Conservation (phyloP, 192 early-diverging fungal species). For the Entophlyctis helioformis region DNA sequence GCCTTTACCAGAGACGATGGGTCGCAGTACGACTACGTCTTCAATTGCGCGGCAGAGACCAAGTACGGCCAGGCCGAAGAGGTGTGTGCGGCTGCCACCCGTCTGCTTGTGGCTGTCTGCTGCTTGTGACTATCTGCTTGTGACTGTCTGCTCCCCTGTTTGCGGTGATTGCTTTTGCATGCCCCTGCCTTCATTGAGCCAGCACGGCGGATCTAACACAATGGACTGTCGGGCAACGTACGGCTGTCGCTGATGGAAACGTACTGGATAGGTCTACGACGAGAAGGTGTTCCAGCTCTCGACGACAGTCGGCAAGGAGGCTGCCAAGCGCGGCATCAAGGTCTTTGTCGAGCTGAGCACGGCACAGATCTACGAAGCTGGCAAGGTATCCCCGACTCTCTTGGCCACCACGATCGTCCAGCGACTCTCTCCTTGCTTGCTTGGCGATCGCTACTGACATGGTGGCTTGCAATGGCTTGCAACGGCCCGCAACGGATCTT, state of each 20-base stretch:
- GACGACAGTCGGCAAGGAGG: slow-evolving; percentile 69
- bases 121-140: too few relatives aligned
- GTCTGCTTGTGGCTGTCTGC: too few relatives aligned
- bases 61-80: slow-evolving; percentile 80
- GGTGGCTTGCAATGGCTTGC: too few relatives aligned
- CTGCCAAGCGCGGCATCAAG: slow-evolving; percentile 58
- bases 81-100: slow-evolving; percentile 47
- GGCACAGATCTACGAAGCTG: slow-evolving; percentile 78
- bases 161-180: too few relatives aligned
- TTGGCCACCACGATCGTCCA: neutral
- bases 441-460: too few relatives aligned
- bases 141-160: too few relatives aligned
- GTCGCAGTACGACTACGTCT: slow-evolving; percentile 74
- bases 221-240: too few relatives aligned
- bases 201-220: too few relatives aligned
- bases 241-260: neutral
- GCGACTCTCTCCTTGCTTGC: neutral
- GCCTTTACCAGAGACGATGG: slow-evolving; percentile 60
- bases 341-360: slow-evolving; percentile 80
- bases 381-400: slow-evolving; percentile 36
- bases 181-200: too few relatives aligned
- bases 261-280: slow-evolving; percentile 56
- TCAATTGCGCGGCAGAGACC: slow-evolving; percentile 89
- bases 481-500: neutral
- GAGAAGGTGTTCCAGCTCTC: slow-evolving; percentile 65